A percentile compares a stretch with the other conserved stretches of the same genome.
phyloP scores from a whole-genome alignment of 805 yeast species.

The Saccharomycopsis lassenensis region DNA sequence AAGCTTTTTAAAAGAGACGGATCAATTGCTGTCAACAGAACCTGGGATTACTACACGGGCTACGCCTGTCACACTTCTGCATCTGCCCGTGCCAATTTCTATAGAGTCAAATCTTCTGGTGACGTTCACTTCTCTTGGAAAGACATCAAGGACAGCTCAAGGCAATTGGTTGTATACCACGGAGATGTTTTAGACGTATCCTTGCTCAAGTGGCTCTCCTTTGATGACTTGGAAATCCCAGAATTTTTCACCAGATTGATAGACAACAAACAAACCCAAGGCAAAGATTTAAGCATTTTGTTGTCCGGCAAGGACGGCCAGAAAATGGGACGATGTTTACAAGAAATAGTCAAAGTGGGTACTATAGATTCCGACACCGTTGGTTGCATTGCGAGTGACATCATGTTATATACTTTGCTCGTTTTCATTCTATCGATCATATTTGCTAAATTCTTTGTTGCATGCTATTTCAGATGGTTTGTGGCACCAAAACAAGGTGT shows the following conservation, averaged over 20 bases:
- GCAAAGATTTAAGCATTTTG: constrained; percentile 73
- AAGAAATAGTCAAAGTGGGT: constrained; percentile 84
- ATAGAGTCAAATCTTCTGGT: constrained; percentile 47
- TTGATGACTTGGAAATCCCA: constrained; percentile 64
- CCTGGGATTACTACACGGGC: constrained; percentile 58
- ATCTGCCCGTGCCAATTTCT: constrained; percentile 58
- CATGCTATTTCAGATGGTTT: constrained; percentile 84
- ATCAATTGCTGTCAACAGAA: constrained; percentile 51
- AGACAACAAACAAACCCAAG: constrained; percentile 43
- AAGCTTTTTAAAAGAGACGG: constrained; percentile 61
- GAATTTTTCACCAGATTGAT: constrained; percentile 53
- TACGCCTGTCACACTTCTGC: constrained; percentile 85
- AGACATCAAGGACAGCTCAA: constrained; percentile 53
- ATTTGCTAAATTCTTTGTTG: constrained; percentile 64
- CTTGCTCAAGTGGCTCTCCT: constrained; percentile 63
- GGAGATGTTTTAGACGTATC: constrained; percentile 82
- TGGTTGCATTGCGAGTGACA: constrained; percentile 87
- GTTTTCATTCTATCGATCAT: constrained; percentile 80
- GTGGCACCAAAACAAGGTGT: constrained; percentile 78
- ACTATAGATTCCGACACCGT: constrained; percentile 78
- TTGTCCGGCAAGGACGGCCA: constrained; percentile 56
- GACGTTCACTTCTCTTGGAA: constrained; percentile 89
- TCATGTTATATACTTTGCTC: constrained; percentile 72
- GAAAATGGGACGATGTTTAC: constrained; percentile 66
- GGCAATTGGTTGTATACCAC: constrained; percentile 78